These are phyloP conservation scores for Stentor coeruleus DNA, from an alignment of 73 alveolate species.

Conservation along the genomic window DNA sequence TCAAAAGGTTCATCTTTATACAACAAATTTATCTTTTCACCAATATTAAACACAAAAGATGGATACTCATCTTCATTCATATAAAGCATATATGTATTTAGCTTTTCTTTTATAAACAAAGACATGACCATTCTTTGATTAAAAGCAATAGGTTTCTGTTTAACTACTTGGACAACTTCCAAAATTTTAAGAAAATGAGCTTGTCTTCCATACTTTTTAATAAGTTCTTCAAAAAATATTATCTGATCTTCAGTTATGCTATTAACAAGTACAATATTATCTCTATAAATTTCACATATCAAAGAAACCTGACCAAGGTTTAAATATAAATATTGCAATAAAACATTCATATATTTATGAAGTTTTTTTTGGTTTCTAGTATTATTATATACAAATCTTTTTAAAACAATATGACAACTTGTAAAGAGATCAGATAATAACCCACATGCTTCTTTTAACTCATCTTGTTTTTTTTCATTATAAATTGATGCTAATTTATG, in stretches of 20 bases:
- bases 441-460: neutral
- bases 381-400: constrained; percentile 31
- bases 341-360: constrained; percentile 19
- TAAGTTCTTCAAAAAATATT: constrained; percentile 27
- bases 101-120: constrained; percentile 23
- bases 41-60: neutral
- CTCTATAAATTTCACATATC: constrained; percentile 51
- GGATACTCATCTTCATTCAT: neutral
- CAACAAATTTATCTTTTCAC: constrained; percentile 9
- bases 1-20: constrained; percentile 38
- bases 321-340: constrained; percentile 30
- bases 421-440: constrained; percentile 25
- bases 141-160: constrained; percentile 33
- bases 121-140: constrained; percentile 41
- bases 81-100: neutral
- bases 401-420: constrained; percentile 30
- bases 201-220: constrained; percentile 41
- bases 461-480: neutral
- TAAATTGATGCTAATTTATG: neutral
- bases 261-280: constrained; percentile 29
- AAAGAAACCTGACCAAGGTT: constrained; percentile 52
- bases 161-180: constrained; percentile 18
- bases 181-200: constrained; percentile 34
- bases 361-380: constrained; percentile 38
- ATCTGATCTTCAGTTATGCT: constrained; percentile 29